These are phyloP conservation scores for Talaromyces albobiverticillius DNA, from an alignment of 2,329 filamentous ascomycete species.

Conservation along the genomic window DNA sequence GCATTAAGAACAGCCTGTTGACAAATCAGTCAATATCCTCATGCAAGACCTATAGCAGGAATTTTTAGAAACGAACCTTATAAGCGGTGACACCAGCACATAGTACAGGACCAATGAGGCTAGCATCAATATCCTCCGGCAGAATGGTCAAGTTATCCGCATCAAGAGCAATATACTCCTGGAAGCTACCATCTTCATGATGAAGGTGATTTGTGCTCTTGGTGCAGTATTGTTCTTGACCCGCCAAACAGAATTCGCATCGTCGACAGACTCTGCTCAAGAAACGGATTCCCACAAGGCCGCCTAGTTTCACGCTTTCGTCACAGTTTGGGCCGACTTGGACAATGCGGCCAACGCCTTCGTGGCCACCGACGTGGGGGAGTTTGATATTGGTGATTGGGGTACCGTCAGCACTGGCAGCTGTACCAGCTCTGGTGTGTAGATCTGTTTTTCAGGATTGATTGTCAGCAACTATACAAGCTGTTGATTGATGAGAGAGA, in stretches of 20 bases:
- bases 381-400: slow-evolving; percentile 46
- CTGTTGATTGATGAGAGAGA: not conserved
- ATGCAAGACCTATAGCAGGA: not conserved
- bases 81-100: slow-evolving; percentile 47
- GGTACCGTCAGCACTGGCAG: slow-evolving; percentile 35
- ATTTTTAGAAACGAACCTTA: slow-evolving; percentile 27
- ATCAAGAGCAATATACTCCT: slow-evolving; percentile 45
- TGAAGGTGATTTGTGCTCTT: slow-evolving; percentile 45
- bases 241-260: slow-evolving; percentile 44
- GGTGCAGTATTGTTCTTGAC: slow-evolving; percentile 40
- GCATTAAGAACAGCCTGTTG: slow-evolving; percentile 41
- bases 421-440: slow-evolving; percentile 40
- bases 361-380: slow-evolving; percentile 46
- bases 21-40: not conserved
- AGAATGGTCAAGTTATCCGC: slow-evolving; percentile 43
- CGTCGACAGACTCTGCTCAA: slow-evolving; percentile 41
- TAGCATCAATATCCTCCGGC: slow-evolving; percentile 42
- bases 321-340: slow-evolving; percentile 35
- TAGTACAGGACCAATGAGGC: slow-evolving; percentile 40
- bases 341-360: slow-evolving; percentile 44
- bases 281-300: slow-evolving; percentile 45
- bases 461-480: not conserved
- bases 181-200: slow-evolving; percentile 47
- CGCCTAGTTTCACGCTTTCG: slow-evolving; percentile 36
- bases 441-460: slow-evolving; percentile 27